Evolutionary conservation across 805 yeast genomes (phyloP).

Genomic region (Ogataea naganishii): DNA sequence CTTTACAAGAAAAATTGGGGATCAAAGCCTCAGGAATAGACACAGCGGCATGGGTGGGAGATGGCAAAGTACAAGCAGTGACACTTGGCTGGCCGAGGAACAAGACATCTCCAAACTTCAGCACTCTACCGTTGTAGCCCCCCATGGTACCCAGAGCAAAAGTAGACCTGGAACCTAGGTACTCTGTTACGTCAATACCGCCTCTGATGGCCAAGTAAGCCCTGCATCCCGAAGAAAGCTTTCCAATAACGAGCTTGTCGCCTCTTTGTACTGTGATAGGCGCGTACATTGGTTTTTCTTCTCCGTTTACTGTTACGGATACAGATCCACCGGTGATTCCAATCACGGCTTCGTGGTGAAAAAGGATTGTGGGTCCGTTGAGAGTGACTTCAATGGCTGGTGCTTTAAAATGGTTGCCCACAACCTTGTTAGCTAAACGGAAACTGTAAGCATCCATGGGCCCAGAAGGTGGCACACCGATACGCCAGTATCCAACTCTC

Average conservation of each 20-base stretch:
- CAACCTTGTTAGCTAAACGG: conserved; percentile 81
- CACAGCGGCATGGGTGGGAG: conserved; percentile 58
- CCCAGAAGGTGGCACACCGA: conserved; percentile 98
- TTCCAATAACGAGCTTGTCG: conserved; percentile 73
- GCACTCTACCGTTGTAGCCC: conserved; percentile 87
- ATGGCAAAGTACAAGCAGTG: conserved; percentile 60
- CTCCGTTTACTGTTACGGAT: conserved; percentile 58
- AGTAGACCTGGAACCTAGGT: conserved; percentile 92
- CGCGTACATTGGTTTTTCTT: conserved; percentile 50
- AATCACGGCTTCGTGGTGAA: conserved; percentile 73
- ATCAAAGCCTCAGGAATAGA: conserved; percentile 46
- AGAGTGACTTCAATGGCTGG: conserved; percentile 90
- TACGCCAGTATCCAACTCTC: conserved; percentile 76
- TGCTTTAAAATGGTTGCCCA: conserved; percentile 73
- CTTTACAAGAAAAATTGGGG: conserved; percentile 43
- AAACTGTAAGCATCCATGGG: conserved; percentile 95
- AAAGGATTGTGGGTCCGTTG: conserved; percentile 75
- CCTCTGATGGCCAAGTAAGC: conserved; percentile 85
- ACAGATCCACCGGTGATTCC: conserved; percentile 85
- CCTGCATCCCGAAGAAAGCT: conserved; percentile 76
- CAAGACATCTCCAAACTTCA: conserved; percentile 87
- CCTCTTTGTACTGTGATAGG: conserved; percentile 70
- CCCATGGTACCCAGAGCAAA: conserved; percentile 92
- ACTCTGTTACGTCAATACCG: conserved; percentile 90
- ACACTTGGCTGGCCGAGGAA: conserved; percentile 75